phyloP scores from a whole-genome alignment of 352 stramenopile species.

The Phytopythium chamaehyphon region DNA sequence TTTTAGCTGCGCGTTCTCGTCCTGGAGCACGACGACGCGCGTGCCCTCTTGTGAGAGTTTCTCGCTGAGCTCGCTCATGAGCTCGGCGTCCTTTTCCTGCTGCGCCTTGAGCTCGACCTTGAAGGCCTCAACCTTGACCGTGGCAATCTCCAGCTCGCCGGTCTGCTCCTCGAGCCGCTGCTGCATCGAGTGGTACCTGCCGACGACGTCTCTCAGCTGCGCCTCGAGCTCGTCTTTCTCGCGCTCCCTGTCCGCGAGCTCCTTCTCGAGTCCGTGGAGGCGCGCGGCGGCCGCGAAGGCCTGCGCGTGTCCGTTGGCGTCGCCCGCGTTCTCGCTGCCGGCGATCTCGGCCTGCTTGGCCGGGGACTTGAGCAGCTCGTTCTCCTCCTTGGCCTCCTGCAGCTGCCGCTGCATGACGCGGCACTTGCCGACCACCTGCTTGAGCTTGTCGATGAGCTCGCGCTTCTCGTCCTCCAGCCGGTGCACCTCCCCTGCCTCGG shows the following conservation, averaged over 20 bases:
- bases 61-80: constrained; percentile 24
- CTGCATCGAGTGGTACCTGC: constrained; percentile 44
- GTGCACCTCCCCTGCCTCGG: constrained; percentile 25
- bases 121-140: constrained; percentile 50
- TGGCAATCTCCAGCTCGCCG: constrained; percentile 36
- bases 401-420: constrained; percentile 72
- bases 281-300: constrained; percentile 18
- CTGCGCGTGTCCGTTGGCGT: constrained; percentile 1
- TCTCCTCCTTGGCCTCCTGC: constrained; percentile 56
- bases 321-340: constrained; percentile 1
- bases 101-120: constrained; percentile 41
- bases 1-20: constrained; percentile 51
- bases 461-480: constrained; percentile 62
- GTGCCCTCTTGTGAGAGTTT: constrained; percentile 42
- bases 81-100: constrained; percentile 23
- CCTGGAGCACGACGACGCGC: constrained; percentile 39
- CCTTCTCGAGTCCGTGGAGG: constrained; percentile 25
- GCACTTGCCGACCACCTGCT: constrained; percentile 61
- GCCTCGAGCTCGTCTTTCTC: constrained; percentile 42
- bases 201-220: constrained; percentile 51
- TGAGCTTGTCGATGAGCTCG: constrained; percentile 76
- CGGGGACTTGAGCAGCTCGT: constrained; percentile 34
- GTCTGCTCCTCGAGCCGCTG: constrained; percentile 46
- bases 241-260: constrained; percentile 34
- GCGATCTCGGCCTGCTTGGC: constrained; percentile 14